These are phyloP conservation scores for Arthroderma uncinatum DNA, from an alignment of 2,329 filamentous ascomycete species.

Conservation along the genomic window DNA sequence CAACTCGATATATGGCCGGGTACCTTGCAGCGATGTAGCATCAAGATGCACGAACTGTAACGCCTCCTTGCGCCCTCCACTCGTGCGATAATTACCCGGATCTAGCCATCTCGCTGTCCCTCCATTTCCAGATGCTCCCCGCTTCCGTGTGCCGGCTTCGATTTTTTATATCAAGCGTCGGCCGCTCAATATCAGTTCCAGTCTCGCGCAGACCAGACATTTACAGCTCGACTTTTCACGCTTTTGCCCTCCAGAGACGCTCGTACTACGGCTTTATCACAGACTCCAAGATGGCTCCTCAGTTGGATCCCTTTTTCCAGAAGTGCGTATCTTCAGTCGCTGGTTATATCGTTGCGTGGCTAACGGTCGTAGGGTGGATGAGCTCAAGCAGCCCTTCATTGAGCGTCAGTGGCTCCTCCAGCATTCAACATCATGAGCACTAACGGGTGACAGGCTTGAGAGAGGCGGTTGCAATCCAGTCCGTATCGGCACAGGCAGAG, in stretches of 20 bases:
- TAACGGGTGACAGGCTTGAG: slow-evolving; percentile 43
- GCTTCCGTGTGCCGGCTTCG: slow-evolving; percentile 5
- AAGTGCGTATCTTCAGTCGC: slow-evolving; percentile 40
- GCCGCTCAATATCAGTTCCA: background rate
- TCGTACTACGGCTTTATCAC: slow-evolving; percentile 37
- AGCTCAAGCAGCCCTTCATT: slow-evolving; percentile 68
- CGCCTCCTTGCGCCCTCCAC: background rate
- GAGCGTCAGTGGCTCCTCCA: slow-evolving; percentile 45
- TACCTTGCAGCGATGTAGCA: background rate
- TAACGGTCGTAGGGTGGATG: slow-evolving; percentile 49
- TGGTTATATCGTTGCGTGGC: background rate
- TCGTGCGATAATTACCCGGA: slow-evolving; percentile 4
- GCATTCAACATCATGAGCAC: background rate
- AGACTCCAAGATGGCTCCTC: slow-evolving; percentile 65
- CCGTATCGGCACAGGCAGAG: slow-evolving; percentile 82
- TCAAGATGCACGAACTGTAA: background rate
- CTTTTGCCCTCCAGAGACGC: slow-evolving; percentile 13
- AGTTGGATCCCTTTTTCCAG: slow-evolving; percentile 85
- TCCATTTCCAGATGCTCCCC: slow-evolving; percentile 14
- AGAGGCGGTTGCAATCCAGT: slow-evolving; percentile 91
- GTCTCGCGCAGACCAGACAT: background rate
- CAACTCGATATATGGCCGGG: background rate
- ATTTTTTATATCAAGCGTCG: background rate
- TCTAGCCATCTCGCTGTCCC: slow-evolving; percentile 1
- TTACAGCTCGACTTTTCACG: background rate